A percentile compares a stretch with the other conserved stretches of the same genome.
These are phyloP conservation scores for Globisporangium solare DNA, from an alignment of 352 stramenopile species.

Conservation along the genomic window DNA sequence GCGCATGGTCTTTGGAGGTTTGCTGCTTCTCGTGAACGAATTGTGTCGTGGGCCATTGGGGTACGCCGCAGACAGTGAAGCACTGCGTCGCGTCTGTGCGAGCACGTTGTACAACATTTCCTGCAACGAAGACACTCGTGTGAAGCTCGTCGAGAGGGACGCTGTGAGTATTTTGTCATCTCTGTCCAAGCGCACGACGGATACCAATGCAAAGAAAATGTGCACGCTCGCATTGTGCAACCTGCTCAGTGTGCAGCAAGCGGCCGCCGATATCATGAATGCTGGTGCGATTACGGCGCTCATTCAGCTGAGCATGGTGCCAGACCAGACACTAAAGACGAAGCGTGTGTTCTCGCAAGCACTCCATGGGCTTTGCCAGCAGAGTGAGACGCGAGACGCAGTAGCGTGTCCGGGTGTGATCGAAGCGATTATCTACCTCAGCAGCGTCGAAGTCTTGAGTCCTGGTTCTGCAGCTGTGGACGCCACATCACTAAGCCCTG, in stretches of 20 bases:
- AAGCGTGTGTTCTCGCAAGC: conserved; percentile 61
- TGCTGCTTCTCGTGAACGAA: conserved; percentile 57
- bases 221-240: conserved; percentile 77
- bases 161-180: conserved; percentile 48
- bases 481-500: too few relatives aligned
- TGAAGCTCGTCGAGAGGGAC: conserved; percentile 68
- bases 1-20: conserved; percentile 74
- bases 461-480: not conserved
- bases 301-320: conserved; percentile 54
- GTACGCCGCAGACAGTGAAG: conserved; percentile 16
- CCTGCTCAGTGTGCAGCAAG: conserved; percentile 68
- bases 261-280: conserved; percentile 59
- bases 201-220: conserved; percentile 61
- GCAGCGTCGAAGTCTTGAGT: conserved; percentile 15
- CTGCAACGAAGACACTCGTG: conserved; percentile 54
- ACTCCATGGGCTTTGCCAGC: conserved; percentile 61
- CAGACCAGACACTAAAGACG: conserved; percentile 39
- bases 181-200: conserved; percentile 30
- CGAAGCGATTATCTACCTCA: conserved; percentile 50
- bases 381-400: conserved; percentile 34
- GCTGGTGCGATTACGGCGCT: conserved; percentile 61
- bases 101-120: conserved; percentile 70
- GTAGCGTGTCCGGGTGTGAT: conserved; percentile 54
- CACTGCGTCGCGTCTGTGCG: conserved; percentile 41
- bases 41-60: conserved; percentile 24